Base-by-base conservation (phyloP, 768 basidiomycete genomes). In the Leccinum aurantiacum region DNA sequence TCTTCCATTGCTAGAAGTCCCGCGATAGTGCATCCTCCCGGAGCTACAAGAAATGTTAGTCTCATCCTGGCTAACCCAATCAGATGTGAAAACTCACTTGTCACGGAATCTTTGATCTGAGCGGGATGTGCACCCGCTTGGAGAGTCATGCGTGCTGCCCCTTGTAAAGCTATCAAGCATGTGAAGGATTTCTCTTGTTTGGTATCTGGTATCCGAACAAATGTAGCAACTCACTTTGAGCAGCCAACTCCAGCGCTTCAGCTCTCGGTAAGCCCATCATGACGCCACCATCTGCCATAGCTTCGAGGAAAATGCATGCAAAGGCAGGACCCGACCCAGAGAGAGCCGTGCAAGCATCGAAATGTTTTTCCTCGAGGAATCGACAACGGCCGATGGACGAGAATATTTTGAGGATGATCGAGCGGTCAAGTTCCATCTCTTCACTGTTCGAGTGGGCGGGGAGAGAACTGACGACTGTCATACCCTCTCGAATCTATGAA, bases 201-300 rank as follows among this genome's bases (percentile, higher is more conserved):
- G 9, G 10, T 22, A 31, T 54, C 13, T 19, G 3, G 19, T 13
- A 48, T 10, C 15, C 53, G 29, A 56, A 2, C 33, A 37, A 10
- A 29, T 48, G 31, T 14, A 35, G 19, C 22, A 15, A 76, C 86
- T 67, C 70, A 97, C 96, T 94, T 76, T 99, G 97, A 49, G 96
- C 87, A 53, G 97, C 96, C 54, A 99, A 77, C 72, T 99, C 97
- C 47, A 98, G 76, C 5, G 97, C 95, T 74, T 98, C 97, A 2
- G 87, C 84, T 62, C 97, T 81, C 3, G 97, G 97, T 54, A 99
- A 77, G 31, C 97, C 97, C 97, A 98, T 98, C 96, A 99, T 98
- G 50, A 98, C 97, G 48, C 95, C 97, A 27, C 97, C 97, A 73
- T 98, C 97, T 1, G 94, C 90, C 95, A 99, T 97, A 0, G 97